Percentiles rank a stretch among this genome's conserved stretches.
Conservation (phyloP, 441 rosid genomes). For the Populus hybrid region DNA sequence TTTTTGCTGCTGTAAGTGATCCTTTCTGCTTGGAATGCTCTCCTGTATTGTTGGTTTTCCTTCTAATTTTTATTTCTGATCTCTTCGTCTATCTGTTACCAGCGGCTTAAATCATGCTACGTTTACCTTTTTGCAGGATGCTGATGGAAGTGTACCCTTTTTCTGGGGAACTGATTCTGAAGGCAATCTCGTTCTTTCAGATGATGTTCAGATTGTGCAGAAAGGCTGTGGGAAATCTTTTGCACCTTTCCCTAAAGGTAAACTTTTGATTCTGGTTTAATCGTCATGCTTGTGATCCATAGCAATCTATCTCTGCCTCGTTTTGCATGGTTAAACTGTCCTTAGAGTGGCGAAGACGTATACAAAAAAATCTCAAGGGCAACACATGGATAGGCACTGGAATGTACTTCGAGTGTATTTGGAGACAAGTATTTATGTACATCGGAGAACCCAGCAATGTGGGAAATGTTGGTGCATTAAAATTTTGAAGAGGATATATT, state of each 20-base stretch:
- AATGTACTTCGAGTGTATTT: neutral
- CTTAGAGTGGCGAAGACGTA: neutral
- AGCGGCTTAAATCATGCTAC: neutral
- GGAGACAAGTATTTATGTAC: neutral
- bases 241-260: slow-evolving; percentile 98
- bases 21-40: neutral
- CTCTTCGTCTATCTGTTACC: slow-evolving; percentile 4
- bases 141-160: slow-evolving; percentile 85
- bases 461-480: neutral
- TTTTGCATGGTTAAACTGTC: neutral
- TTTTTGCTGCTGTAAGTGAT: slow-evolving; percentile 69
- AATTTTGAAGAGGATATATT: neutral
- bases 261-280: neutral
- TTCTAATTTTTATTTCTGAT: neutral
- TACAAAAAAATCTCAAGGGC: neutral
- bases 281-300: neutral
- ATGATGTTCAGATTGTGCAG: slow-evolving; percentile 61
- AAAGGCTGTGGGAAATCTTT: slow-evolving; percentile 91
- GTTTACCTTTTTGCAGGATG: slow-evolving; percentile 48
- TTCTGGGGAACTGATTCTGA: slow-evolving; percentile 92
- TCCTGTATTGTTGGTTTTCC: neutral
- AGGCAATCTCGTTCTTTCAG: slow-evolving; percentile 78
- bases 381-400: neutral
- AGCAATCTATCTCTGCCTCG: neutral
- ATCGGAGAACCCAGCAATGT: neutral